These are phyloP conservation scores for Neofusicoccum kwambonambiense DNA, from an alignment of 2,329 filamentous ascomycete genomes.

Conservation along the genomic window DNA sequence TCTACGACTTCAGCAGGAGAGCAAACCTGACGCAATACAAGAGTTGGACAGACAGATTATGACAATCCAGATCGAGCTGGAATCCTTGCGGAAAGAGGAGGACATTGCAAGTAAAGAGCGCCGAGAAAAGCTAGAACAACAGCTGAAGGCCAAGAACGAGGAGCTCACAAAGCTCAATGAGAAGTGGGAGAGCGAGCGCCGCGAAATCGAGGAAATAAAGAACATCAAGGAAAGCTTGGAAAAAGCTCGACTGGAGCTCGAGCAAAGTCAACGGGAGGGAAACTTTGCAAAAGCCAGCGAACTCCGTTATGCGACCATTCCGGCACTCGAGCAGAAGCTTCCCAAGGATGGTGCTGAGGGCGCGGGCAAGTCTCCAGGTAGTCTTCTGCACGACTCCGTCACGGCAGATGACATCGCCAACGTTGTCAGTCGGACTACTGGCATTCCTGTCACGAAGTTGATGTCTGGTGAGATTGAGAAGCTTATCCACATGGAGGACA, in stretches of 20 bases:
- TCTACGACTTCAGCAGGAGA: conserved; percentile 89
- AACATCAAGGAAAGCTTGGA: conserved; percentile 86
- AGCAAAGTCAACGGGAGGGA: conserved; percentile 81
- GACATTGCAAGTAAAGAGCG: conserved; percentile 87
- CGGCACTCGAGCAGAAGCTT: conserved; percentile 72
- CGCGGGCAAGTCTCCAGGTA: conserved; percentile 42
- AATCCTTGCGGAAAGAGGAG: conserved; percentile 90
- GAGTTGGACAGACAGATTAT: conserved; percentile 91
- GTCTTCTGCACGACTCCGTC: conserved; percentile 89
- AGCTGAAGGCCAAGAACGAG: conserved; percentile 72
- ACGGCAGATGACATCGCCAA: conserved; percentile 90
- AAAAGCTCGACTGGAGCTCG: conserved; percentile 77
- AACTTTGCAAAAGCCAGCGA: conserved; percentile 91
- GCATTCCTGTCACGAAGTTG: conserved; percentile 88
- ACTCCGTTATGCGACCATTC: conserved; percentile 84
- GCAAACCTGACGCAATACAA: conserved; percentile 92
- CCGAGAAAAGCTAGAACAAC: conserved; percentile 77
- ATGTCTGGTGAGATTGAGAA: conserved; percentile 94
- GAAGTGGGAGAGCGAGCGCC: conserved; percentile 86
- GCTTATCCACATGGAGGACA: conserved; percentile 93
- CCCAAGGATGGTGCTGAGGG: conserved; percentile 68
- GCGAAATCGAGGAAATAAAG: conserved; percentile 84
- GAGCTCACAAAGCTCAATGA: conserved; percentile 73
- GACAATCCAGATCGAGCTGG: conserved; percentile 95
- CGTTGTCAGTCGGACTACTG: conserved; percentile 87